Evolutionary conservation across 805 yeast genomes (phyloP).

Genomic region (Kazachstania taianensis): DNA sequence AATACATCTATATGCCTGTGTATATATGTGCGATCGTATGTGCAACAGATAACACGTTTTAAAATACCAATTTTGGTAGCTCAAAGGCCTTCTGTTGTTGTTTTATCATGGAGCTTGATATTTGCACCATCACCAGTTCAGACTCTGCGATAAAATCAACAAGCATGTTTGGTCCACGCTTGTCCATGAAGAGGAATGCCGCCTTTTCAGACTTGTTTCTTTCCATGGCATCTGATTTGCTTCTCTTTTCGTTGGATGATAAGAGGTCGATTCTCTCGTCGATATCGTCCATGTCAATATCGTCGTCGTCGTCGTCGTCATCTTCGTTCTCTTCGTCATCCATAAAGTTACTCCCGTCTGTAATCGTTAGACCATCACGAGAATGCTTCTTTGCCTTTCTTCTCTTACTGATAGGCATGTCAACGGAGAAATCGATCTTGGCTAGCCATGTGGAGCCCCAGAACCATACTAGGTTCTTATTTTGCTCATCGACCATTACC

Average conservation of each 20-base stretch:
- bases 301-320: constrained; percentile 8
- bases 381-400: constrained; percentile 31
- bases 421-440: constrained; percentile 53
- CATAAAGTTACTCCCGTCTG: constrained; percentile 31
- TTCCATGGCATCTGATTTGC: neutral
- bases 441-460: constrained; percentile 80
- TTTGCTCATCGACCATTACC: constrained; percentile 40
- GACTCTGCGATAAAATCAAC: constrained; percentile 44
- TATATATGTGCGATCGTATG: neutral
- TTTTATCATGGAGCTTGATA: constrained; percentile 52
- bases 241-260: neutral
- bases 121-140: constrained; percentile 66
- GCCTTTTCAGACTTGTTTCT: constrained; percentile 16
- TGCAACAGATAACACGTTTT: no score
- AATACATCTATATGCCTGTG: no score
- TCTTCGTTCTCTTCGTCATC: constrained; percentile 28
- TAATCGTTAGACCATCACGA: constrained; percentile 36
- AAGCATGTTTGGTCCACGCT: constrained; percentile 60
- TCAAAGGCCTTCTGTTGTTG: constrained; percentile 53
- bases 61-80: constrained; percentile 44
- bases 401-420: constrained; percentile 38
- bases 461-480: constrained; percentile 55
- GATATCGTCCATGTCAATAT: constrained; percentile 4
- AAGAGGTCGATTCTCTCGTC: constrained; percentile 2
- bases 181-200: constrained; percentile 66